These are phyloP conservation scores for Hypoxylon sp. DNA, from an alignment of 2,329 filamentous ascomycete species.

Conservation along the genomic window DNA sequence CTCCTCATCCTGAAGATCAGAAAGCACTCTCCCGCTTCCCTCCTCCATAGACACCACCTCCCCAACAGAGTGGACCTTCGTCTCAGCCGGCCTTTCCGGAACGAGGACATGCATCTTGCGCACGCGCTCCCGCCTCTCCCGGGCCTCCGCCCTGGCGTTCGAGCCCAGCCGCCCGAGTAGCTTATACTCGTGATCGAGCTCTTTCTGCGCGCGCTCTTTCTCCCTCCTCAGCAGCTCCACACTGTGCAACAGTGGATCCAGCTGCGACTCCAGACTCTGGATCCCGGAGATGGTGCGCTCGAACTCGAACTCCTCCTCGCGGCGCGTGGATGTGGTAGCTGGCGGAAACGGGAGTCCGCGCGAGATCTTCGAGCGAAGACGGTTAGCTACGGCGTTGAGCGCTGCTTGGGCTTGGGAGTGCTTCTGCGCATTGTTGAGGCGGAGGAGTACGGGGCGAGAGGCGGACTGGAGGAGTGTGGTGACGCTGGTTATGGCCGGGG, in stretches of 20 bases:
- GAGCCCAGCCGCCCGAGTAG: conserved; percentile 63
- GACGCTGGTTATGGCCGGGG: conserved; percentile 67
- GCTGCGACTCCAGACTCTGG: conserved; percentile 65
- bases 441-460: conserved; percentile 71
- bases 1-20: conserved; percentile 56
- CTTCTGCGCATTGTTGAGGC: conserved; percentile 62
- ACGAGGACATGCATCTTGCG: conserved; percentile 65
- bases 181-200: conserved; percentile 68
- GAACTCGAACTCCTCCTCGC: conserved; percentile 73
- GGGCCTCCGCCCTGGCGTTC: conserved; percentile 68
- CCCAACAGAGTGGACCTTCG: conserved; percentile 16
- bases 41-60: conserved; percentile 41
- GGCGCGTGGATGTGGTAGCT: conserved; percentile 58
- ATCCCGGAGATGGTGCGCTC: conserved; percentile 74
- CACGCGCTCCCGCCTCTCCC: conserved; percentile 62
- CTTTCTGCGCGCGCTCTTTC: conserved; percentile 66
- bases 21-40: conserved; percentile 45
- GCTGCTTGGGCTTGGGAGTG: conserved; percentile 67
- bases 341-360: conserved; percentile 76
- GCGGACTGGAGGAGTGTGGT: conserved; percentile 68
- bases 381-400: conserved; percentile 66
- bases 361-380: conserved; percentile 68
- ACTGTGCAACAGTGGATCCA: conserved; percentile 73
- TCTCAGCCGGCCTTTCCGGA: conserved; percentile 51
- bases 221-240: conserved; percentile 71